Evolutionary conservation across 306 rosid species (phyloP), one percentile per base, ranked within the genome.

Genomic region (Dryas drummondii): DNA sequence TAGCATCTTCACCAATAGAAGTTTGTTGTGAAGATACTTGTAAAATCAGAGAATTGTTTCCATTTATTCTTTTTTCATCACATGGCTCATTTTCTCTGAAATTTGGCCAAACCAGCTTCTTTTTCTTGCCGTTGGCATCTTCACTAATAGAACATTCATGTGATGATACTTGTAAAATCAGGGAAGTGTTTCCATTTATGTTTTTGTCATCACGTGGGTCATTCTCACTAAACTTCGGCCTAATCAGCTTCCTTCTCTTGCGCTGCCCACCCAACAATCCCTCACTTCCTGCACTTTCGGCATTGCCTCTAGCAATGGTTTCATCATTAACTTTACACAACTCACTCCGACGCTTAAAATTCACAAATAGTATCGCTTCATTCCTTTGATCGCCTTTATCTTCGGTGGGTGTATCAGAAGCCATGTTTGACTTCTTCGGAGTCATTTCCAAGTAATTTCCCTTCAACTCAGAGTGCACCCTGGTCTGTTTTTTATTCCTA

Each of bases 291-390:
- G 66, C 68, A 68, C 52, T 82, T 79, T 77, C 65, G 41, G 60
- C 22, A 73, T 66, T 53, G 41, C 41, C 73, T 78, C 62, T 55
- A 44, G 70, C 74, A 68, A 65, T 76, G 13, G 22, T 64, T 54
- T 59, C 79, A 54, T 72, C 75, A 80, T 67, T 7, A 63, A 11
- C 63, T 73, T 83, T 88, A 66, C 46, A 67, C 71, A 77, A 59
- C 59, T 73, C 81, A 82, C 86, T 90, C 40, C 96, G 89, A 17
- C 91, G 92, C 84, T 86, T 90, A 85, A 90, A 90, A 83, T 88
- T 76, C 32, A 75, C 26, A 63, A 62, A 54, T 7, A 67, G 26
- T 6, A 51, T 48, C 4, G 15, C 37, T 63, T 70, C 46, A 17
- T n/a, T 13, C 41, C 8, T 13, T 40, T 53, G 73, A 58, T 7